Evolutionary conservation across 371 early-diverging fungal genomes (phyloP), one percentile per base, ranked within the genome.

Genomic region (Mucor lusitanicus): DNA sequence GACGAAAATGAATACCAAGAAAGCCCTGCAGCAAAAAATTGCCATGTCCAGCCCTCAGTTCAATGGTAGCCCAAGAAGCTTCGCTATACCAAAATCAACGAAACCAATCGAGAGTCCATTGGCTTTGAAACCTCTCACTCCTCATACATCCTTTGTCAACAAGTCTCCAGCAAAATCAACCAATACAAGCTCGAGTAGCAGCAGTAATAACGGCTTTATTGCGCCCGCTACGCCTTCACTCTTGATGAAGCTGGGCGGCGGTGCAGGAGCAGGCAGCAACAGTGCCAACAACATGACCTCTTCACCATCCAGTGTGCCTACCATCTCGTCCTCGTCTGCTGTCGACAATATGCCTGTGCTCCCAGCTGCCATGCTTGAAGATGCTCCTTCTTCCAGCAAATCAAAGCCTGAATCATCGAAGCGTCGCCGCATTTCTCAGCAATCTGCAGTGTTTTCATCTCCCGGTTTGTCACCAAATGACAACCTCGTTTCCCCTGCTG

Each of bases 151-250:
- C 17, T 48, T 60, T 58, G 68, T 69, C 48, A 71, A 46, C 58
- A 53, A 55, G 32, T 53, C 66, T 19, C 54, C 63, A 61, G 13
- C 72, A 56, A 37, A 53, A 62, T 8, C 71, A 37, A 48, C n/a
- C 32, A 54, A 55, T 58, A 63, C 35, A 11, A 64, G 32, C 57
- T 50, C 50, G 12, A 50, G 23, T 25, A 25, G 11, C 13, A 30
- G 30, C 30, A 39, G 28, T 32, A 63, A 59, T 25, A n/a, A 56
- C 37, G 1, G 54, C 57, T 59, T 80, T 62, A 70, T 65, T 58
- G 72, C 78, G 56, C 57, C 72, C 70, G 88, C 88, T 12, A 92
- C 90, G 0, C 91, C 90, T 3, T 86, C 87, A 1, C 78, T 88
- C 7, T 63, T 91, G 19, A 90, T 90, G 90, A 86, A 87, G 46